phyloP scores from a whole-genome alignment of 2,329 filamentous ascomycete species.

The Trichophyton equinum region DNA sequence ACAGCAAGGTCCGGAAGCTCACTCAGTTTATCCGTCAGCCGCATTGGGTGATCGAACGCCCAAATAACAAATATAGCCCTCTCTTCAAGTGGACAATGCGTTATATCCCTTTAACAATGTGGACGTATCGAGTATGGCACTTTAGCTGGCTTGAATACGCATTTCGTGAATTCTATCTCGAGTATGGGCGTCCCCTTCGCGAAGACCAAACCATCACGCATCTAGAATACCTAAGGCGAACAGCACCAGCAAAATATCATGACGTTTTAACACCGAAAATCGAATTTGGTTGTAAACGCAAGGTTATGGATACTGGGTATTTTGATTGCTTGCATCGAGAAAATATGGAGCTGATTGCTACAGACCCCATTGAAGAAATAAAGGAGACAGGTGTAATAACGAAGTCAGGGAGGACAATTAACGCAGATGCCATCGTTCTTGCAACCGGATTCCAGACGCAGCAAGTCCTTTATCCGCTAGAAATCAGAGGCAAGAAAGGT shows the following conservation, averaged over 20 bases:
- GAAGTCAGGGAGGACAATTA: constrained; percentile 25
- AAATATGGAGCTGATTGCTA: constrained; percentile 31
- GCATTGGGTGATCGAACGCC: constrained; percentile 38
- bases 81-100: constrained; percentile 35
- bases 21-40: constrained; percentile 41
- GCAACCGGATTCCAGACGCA: constrained; percentile 41
- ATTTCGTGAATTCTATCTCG: constrained; percentile 32
- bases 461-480: constrained; percentile 36
- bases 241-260: constrained; percentile 34
- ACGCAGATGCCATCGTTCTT: constrained; percentile 38
- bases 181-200: constrained; percentile 27
- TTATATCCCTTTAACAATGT: constrained; percentile 35
- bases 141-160: constrained; percentile 35
- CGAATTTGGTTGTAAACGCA: constrained; percentile 39
- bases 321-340: constrained; percentile 31
- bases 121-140: constrained; percentile 32
- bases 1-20: constrained; percentile 27
- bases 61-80: constrained; percentile 31
- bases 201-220: constrained; percentile 27
- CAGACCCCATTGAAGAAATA: constrained; percentile 32
- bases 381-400: constrained; percentile 29
- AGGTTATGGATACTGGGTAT: constrained; percentile 38
- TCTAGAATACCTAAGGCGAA: constrained; percentile 32
- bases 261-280: constrained; percentile 32
- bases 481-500: constrained; percentile 35